Evolutionary conservation across 2,329 filamentous ascomycete species (phyloP).

Genomic region (Alternaria sp.): DNA sequence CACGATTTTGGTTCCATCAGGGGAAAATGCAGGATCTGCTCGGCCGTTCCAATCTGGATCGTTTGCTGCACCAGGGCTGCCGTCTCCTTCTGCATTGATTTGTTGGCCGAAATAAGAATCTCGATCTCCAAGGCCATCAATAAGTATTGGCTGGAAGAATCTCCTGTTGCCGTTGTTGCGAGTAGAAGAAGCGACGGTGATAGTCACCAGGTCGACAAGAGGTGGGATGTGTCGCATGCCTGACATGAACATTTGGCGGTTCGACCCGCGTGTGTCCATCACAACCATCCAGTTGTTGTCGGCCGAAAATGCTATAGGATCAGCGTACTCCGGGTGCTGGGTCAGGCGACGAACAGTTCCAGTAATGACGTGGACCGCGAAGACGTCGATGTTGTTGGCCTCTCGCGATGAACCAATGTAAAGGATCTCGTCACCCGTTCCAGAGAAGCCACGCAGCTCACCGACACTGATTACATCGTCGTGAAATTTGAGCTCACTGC

Average conservation of each 20-base stretch:
- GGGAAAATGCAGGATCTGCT: slow-evolving; percentile 57
- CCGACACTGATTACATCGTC: slow-evolving; percentile 49
- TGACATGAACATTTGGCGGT: slow-evolving; percentile 56
- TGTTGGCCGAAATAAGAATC: slow-evolving; percentile 57
- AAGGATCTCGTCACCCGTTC: slow-evolving; percentile 53
- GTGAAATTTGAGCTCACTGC: slow-evolving; percentile 46
- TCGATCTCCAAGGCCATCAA: slow-evolving; percentile 58
- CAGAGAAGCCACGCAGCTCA: slow-evolving; percentile 58
- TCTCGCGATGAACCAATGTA: slow-evolving; percentile 55
- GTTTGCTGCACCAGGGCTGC: slow-evolving; percentile 37
- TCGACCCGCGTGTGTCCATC: slow-evolving; percentile 56
- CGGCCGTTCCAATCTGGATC: slow-evolving; percentile 60
- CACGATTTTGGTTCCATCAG: slow-evolving; percentile 55
- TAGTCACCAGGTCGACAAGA: slow-evolving; percentile 46
- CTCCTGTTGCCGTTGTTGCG: slow-evolving; percentile 58
- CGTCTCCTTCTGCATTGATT: slow-evolving; percentile 47
- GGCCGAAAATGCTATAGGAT: slow-evolving; percentile 55
- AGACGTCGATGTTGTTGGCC: slow-evolving; percentile 58
- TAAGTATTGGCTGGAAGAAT: slow-evolving; percentile 58
- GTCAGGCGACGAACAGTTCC: slow-evolving; percentile 56
- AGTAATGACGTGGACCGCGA: slow-evolving; percentile 53
- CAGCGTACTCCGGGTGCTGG: slow-evolving; percentile 56
- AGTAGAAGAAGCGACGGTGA: slow-evolving; percentile 46
- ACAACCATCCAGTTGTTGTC: slow-evolving; percentile 57
- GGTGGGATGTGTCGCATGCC: slow-evolving; percentile 57